These are phyloP conservation scores for Roridomyces roridus DNA, from an alignment of 768 basidiomycete genomes.

Conservation along the genomic window DNA sequence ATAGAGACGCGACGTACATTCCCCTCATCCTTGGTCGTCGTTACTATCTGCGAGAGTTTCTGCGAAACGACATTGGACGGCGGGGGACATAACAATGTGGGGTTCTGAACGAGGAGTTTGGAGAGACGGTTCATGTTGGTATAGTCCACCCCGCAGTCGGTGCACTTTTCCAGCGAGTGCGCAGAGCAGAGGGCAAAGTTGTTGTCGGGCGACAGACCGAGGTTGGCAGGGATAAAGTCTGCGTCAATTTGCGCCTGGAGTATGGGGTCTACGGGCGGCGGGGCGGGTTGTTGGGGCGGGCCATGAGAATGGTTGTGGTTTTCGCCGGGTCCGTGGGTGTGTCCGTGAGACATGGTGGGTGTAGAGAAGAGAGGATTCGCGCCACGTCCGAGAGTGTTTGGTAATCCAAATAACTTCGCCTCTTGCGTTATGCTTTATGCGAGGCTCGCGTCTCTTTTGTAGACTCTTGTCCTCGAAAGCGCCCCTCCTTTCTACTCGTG, in stretches of 20 bases:
- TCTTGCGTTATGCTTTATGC: too few species aligned
- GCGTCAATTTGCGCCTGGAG: constrained; percentile 81
- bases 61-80: constrained; percentile 79
- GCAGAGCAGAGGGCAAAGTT: constrained; percentile 63
- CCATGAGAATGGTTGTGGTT: constrained; percentile 55
- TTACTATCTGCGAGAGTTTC: constrained; percentile 77
- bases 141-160: constrained; percentile 77
- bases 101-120: constrained; percentile 70
- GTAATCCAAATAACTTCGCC: too few species aligned
- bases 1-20: too few species aligned
- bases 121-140: constrained; percentile 77
- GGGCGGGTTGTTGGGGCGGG: constrained; percentile 44
- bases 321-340: constrained; percentile 67
- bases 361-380: too few species aligned
- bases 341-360: constrained; percentile 58
- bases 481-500: too few species aligned
- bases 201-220: constrained; percentile 61
- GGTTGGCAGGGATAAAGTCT: constrained; percentile 63
- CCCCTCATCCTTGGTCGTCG: constrained; percentile 89
- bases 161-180: constrained; percentile 79
- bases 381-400: too few species aligned
- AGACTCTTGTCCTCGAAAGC: constrained; percentile 3
- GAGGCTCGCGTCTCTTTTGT: too few species aligned
- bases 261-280: constrained; percentile 63
- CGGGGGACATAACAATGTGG: constrained; percentile 78